Conservation (phyloP, 2,329 filamentous ascomycete genomes). For the Pseudomassariella vexata region DNA sequence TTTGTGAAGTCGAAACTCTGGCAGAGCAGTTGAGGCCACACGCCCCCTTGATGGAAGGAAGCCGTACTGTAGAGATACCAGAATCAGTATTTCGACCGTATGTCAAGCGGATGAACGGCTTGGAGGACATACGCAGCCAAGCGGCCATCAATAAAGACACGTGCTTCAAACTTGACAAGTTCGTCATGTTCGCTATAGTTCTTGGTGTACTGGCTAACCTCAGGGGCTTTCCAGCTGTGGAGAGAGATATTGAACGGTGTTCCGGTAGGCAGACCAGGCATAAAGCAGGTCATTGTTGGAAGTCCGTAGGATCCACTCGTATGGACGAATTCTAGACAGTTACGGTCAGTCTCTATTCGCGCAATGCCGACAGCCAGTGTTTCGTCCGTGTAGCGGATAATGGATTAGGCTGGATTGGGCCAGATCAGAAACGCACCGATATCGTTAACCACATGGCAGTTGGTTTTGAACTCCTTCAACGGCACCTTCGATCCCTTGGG, state of each 20-base stretch:
- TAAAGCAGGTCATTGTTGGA: constrained; percentile 67
- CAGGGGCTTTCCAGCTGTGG: constrained; percentile 64
- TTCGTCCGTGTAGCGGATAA: neutral
- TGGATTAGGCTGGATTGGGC: neutral
- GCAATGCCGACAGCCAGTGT: constrained; percentile 1
- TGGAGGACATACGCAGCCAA: constrained; percentile 49
- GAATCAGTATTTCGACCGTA: neutral
- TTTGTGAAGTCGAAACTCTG: constrained; percentile 45
- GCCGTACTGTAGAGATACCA: constrained; percentile 49
- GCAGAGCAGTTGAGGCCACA: constrained; percentile 45
- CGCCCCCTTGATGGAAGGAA: constrained; percentile 43
- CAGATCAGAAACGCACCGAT: constrained; percentile 28
- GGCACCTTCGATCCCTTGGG: constrained; percentile 61
- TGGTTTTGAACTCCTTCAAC: constrained; percentile 75
- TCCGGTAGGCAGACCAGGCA: constrained; percentile 56
- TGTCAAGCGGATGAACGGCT: neutral
- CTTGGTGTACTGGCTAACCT: constrained; percentile 51
- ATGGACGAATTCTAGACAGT: constrained; percentile 43
- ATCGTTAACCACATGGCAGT: constrained; percentile 63
- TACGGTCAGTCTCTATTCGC: constrained; percentile 1
- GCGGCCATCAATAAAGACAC: constrained; percentile 63
- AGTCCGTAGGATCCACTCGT: constrained; percentile 42
- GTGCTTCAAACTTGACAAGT: constrained; percentile 55
- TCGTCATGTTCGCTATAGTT: constrained; percentile 51
- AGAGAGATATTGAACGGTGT: constrained; percentile 66